Percentiles rank a stretch among this genome's conserved stretches.
Evolutionary conservation across 1,139 yeast genomes (phyloP).

Genomic region (Geotrichum bryndzae): DNA sequence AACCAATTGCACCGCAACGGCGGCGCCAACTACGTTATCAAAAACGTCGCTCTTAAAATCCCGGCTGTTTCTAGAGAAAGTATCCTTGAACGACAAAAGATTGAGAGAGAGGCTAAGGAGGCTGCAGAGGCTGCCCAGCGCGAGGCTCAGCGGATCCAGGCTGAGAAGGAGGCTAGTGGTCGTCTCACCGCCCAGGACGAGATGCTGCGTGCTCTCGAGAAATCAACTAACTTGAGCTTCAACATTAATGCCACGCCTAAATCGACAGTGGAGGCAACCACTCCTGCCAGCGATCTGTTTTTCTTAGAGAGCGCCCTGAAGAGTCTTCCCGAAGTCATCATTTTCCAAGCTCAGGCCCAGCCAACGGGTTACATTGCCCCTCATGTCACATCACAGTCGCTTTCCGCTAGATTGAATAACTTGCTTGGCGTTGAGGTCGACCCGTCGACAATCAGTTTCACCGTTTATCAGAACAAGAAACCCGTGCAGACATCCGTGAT

Average conservation of each 20-base stretch:
- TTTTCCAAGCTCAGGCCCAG: slow-evolving; percentile 18
- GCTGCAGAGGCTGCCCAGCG: slow-evolving; percentile 9
- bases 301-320: slow-evolving; percentile 23
- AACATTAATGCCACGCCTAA: slow-evolving; percentile 17
- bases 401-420: slow-evolving; percentile 7
- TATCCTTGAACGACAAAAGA: slow-evolving; percentile 14
- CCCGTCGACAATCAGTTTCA: slow-evolving; percentile 4
- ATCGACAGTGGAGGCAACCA: slow-evolving; percentile 10
- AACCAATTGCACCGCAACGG: slow-evolving; percentile 63
- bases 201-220: slow-evolving; percentile 15
- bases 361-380: slow-evolving; percentile 20
- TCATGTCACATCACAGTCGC: slow-evolving; percentile 4
- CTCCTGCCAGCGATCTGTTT: slow-evolving; percentile 13
- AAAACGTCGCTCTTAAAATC: slow-evolving; percentile 50
- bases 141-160: slow-evolving; percentile 16
- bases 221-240: slow-evolving; percentile 15
- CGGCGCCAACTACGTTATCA: slow-evolving; percentile 64
- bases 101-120: slow-evolving; percentile 12
- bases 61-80: slow-evolving; percentile 48
- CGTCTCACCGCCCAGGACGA: slow-evolving; percentile 10
- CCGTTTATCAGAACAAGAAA: not conserved
- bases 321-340: slow-evolving; percentile 25
- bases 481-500: slow-evolving; percentile 14
- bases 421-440: slow-evolving; percentile 4
- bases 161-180: slow-evolving; percentile 6